These are phyloP conservation scores for Piedraia hortae DNA, from an alignment of 2,329 filamentous ascomycete genomes.

Conservation along the genomic window DNA sequence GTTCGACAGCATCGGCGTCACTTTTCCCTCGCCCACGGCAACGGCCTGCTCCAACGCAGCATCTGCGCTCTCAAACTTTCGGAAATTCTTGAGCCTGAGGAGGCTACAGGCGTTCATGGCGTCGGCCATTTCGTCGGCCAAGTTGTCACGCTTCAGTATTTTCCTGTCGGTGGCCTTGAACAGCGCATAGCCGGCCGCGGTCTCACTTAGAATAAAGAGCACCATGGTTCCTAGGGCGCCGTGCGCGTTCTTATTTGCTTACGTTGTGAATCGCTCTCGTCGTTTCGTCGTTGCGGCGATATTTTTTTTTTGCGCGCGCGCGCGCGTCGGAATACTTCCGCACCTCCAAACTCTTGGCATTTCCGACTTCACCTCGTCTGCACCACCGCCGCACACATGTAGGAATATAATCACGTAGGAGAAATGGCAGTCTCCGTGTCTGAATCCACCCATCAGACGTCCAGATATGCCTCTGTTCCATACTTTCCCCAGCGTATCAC, in stretches of 20 bases:
- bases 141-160: constrained; percentile 64
- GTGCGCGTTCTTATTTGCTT: constrained; percentile 1
- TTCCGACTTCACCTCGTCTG: too few species aligned
- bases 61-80: constrained; percentile 87
- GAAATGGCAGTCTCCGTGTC: too few species aligned
- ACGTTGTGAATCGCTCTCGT: too few species aligned
- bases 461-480: too few species aligned
- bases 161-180: constrained; percentile 99
- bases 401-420: too few species aligned
- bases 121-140: constrained; percentile 45
- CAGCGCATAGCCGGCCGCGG: constrained; percentile 86
- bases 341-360: too few species aligned
- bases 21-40: constrained; percentile 74
- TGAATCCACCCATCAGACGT: too few species aligned
- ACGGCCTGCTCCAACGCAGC: constrained; percentile 76
- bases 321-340: too few species aligned
- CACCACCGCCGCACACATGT: too few species aligned
- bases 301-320: too few species aligned
- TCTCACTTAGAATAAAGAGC: constrained; percentile 71
- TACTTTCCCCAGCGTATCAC: too few species aligned
- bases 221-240: constrained; percentile 12
- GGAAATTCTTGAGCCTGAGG: constrained; percentile 90
- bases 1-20: constrained; percentile 57
- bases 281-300: too few species aligned
- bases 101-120: constrained; percentile 67